A percentile compares a stretch with the other conserved stretches of the same genome.
These are phyloP conservation scores for Hibiscus trionum DNA, from an alignment of 345 rosid species.

Conservation along the genomic window DNA sequence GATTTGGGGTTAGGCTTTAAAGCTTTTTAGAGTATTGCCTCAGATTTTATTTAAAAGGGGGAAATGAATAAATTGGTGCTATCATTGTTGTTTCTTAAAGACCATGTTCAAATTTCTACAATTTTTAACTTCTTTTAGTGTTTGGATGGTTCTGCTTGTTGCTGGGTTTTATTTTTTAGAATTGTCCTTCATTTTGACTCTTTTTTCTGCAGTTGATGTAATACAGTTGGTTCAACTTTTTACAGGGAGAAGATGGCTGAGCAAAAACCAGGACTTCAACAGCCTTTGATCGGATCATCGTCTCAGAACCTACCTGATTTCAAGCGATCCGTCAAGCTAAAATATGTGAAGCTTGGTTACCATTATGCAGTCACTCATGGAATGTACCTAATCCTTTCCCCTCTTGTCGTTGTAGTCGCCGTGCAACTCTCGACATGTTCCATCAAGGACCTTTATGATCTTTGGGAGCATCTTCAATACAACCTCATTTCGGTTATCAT, in stretches of 20 bases:
- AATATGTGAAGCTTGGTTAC: constrained; percentile 65
- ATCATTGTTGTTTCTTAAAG: background rate
- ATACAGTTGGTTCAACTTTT: background rate
- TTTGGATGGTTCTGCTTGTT: background rate
- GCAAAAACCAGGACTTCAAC: background rate
- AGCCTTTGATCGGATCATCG: constrained; percentile 8
- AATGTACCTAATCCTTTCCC: constrained; percentile 46
- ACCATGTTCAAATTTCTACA: no score
- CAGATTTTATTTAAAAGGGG: no score
- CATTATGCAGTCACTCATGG: constrained; percentile 56
- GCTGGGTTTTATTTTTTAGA: no score
- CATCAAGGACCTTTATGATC: constrained; percentile 27
- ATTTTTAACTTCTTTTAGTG: no score
- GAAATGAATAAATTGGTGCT: background rate
- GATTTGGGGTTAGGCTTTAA: background rate
- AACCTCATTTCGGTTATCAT: constrained; percentile 27
- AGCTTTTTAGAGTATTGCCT: no score
- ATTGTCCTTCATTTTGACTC: background rate
- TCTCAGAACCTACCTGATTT: constrained; percentile 39
- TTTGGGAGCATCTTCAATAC: constrained; percentile 44
- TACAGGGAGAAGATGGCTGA: constrained; percentile 8
- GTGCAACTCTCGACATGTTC: constrained; percentile 35
- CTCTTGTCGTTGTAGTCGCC: constrained; percentile 28
- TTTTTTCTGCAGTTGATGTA: background rate
- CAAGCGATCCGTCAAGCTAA: constrained; percentile 51